Percentiles rank a stretch among this genome's conserved stretches.
phyloP scores from a whole-genome alignment of 345 rosid species.

The Anastatica hierochuntica region DNA sequence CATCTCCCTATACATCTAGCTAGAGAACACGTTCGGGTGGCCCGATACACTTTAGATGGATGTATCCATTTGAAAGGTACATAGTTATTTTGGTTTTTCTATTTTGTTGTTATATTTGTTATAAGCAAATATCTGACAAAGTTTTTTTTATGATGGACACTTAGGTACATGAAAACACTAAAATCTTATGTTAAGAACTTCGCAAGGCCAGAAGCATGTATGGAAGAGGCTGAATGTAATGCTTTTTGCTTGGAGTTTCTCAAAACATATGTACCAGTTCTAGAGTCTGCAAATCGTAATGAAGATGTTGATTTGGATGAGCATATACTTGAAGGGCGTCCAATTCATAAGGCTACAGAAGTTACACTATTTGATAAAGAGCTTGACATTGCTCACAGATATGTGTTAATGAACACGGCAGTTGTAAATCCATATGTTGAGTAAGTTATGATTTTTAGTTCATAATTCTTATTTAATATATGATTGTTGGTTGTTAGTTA shows the following conservation, averaged over 20 bases:
- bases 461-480: too few relatives aligned
- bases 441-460: not conserved
- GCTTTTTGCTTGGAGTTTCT: not conserved
- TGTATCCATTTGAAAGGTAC: not conserved
- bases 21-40: not conserved
- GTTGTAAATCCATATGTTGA: not conserved
- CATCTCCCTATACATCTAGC: not conserved
- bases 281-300: not conserved
- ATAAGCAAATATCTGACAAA: not conserved
- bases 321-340: not conserved
- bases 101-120: too few relatives aligned
- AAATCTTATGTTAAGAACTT: not conserved
- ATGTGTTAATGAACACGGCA: not conserved
- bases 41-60: not conserved
- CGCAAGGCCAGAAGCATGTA: not conserved
- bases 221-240: not conserved
- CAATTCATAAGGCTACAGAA: not conserved
- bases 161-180: not conserved
- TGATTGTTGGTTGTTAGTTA: too few relatives aligned
- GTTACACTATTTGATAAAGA: constrained; percentile 1
- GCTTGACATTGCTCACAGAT: not conserved
- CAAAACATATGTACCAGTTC: not conserved
- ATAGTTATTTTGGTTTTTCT: not conserved
- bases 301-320: constrained; percentile 3
- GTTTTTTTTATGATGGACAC: not conserved